Percentiles rank a stretch among this genome's conserved stretches.
These are phyloP conservation scores for Rostrohypoxylon terebratum DNA, from an alignment of 495 filamentous ascomycete species.

Conservation along the genomic window DNA sequence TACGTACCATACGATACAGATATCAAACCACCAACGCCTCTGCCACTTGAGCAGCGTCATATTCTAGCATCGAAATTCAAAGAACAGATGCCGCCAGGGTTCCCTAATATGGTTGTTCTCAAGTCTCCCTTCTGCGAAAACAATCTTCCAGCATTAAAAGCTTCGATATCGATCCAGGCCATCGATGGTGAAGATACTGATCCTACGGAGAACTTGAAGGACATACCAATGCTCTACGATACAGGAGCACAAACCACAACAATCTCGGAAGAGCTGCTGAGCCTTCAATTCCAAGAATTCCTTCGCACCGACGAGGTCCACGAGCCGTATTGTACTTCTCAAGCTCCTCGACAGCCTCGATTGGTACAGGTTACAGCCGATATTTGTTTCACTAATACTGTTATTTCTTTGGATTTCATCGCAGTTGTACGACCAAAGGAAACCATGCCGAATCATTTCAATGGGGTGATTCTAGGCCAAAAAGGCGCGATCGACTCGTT, in stretches of 20 bases:
- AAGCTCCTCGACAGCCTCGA: constrained; percentile 3
- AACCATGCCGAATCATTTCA: constrained; percentile 6
- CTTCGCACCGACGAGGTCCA: constrained; percentile 4
- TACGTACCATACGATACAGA: constrained; percentile 26
- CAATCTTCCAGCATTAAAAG: constrained; percentile 26
- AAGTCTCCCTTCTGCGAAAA: constrained; percentile 23
- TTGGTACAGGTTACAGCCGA: not conserved
- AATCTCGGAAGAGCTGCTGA: constrained; percentile 14
- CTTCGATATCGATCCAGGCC: constrained; percentile 24
- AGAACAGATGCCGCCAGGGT: constrained; percentile 18
- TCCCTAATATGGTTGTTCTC: constrained; percentile 17
- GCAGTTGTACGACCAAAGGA: constrained; percentile 2
- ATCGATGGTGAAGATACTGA: constrained; percentile 26
- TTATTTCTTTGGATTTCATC: constrained; percentile 5
- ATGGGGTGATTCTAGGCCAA: constrained; percentile 5
- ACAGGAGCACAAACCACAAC: constrained; percentile 23
- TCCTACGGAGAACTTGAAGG: constrained; percentile 24
- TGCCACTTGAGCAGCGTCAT: constrained; percentile 19
- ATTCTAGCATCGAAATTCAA: constrained; percentile 25
- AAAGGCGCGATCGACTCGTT: no score
- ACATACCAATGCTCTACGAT: constrained; percentile 27
- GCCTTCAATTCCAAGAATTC: constrained; percentile 9
- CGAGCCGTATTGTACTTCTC: constrained; percentile 5
- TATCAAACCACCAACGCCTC: constrained; percentile 18
- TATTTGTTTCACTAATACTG: constrained; percentile 4